These are phyloP conservation scores for Scheffersomyces quercinus DNA, from an alignment of 1,139 yeast genomes.

Conservation along the genomic window DNA sequence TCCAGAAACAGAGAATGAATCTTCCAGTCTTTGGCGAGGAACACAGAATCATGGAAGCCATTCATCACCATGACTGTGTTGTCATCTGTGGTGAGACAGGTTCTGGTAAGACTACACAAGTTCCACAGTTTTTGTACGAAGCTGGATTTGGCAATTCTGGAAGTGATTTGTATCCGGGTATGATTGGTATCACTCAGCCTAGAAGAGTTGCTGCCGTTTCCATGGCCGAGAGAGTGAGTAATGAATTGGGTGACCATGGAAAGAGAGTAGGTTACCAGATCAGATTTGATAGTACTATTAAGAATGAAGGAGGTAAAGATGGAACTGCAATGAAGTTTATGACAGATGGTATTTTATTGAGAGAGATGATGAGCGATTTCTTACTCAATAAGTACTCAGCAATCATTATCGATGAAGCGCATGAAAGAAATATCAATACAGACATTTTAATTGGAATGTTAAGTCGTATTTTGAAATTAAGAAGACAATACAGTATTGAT, in stretches of 20 bases:
- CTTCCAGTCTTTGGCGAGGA: conserved; percentile 93
- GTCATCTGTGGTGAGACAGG: conserved; percentile 94
- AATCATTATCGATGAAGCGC: conserved; percentile 94
- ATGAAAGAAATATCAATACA: conserved; percentile 92
- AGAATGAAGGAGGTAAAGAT: conserved; percentile 45
- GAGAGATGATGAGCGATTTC: conserved; percentile 92
- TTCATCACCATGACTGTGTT: conserved; percentile 87
- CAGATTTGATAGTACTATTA: conserved; percentile 79
- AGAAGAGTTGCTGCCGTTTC: conserved; percentile 98
- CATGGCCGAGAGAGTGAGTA: conserved; percentile 87
- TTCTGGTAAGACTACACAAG: conserved; percentile 81
- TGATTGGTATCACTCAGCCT: conserved; percentile 97
- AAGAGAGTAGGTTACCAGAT: conserved; percentile 85
- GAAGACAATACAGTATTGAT: conserved; percentile 55
- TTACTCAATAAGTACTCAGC: conserved; percentile 79
- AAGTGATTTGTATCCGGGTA: conserved; percentile 71
- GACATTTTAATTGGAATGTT: conserved; percentile 94
- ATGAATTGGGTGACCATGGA: conserved; percentile 81
- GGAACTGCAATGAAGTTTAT: conserved; percentile 87
- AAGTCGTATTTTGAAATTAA: conserved; percentile 78
- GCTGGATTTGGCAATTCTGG: conserved; percentile 76
- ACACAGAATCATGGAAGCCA: conserved; percentile 92
- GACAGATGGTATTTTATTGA: conserved; percentile 96
- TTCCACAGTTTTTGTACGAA: conserved; percentile 78
- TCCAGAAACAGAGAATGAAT: conserved; percentile 66